Evolutionary conservation across 441 rosid species (phyloP), one percentile per base, ranked within the genome.

Genomic region (Pelargonium fulgidum): DNA sequence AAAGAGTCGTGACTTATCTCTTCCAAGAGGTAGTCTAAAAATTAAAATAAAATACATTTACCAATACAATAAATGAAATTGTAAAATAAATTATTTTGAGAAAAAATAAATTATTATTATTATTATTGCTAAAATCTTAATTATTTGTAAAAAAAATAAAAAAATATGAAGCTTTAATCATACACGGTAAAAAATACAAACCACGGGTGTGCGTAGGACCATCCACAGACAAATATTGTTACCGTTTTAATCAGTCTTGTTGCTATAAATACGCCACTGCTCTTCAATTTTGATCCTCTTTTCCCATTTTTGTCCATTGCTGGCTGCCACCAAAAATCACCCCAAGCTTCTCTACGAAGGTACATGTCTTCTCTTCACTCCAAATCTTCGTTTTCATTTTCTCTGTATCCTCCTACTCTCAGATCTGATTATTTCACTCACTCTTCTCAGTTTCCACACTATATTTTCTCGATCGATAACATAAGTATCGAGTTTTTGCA

Each of bases 211-310:
- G n/a, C 22, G 11, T 54, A 54, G 61, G 61, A 54, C 24, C 10
- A 7, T 7, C 24, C 61, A 9, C 10, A 54, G 19, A 54, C 8
- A n/a, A 54, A 54, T 9, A 17, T 14, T 52, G 8, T 52, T 14
- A n/a, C 62, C 62, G 62, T 56, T 56, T 7, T 19, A 56, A 56
- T 16, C 62, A 17, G 62, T 56, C 26, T 7, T 17, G 10, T 19
- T 17, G 29, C 62, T 56, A 56, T 56, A 56, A 19, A 56, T 56
- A 56, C 17, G 26, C 10, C 62, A 56, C 26, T 56, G 62, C 62
- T 56, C 62, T 56, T 11, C 62, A 19, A 1, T 56, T 56, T 56
- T 22, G 62, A 17, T 17, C 26, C 62, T 56, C 62, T 17, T 56
- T 56, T 56, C 13, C 41, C 41, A 24, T 56, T 20, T 56, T 24